Percentiles rank a stretch among this genome's conserved stretches.
Evolutionary conservation across 805 yeast species (phyloP).

Genomic region (Candida arabinofermentans): DNA sequence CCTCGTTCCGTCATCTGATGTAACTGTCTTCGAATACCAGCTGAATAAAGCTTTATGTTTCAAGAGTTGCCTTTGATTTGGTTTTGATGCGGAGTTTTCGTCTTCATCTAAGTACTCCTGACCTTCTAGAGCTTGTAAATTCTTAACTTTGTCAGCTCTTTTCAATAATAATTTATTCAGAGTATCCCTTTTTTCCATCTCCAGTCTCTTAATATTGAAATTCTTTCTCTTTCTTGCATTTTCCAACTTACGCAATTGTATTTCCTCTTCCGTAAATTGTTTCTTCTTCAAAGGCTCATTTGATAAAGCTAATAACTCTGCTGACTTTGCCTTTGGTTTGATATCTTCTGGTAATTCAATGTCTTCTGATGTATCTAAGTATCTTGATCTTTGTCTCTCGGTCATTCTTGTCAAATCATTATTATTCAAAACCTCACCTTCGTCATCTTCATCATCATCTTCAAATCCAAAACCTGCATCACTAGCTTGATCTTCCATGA

Average conservation of each 20-base stretch:
- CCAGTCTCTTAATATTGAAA: constrained; percentile 73
- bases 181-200: constrained; percentile 91
- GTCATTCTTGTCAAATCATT: constrained; percentile 48
- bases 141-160: constrained; percentile 71
- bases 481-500: constrained; percentile 10
- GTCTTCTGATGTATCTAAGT: constrained; percentile 30
- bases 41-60: constrained; percentile 43
- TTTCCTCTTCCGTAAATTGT: constrained; percentile 77
- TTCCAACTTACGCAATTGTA: constrained; percentile 77
- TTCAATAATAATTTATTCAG: constrained; percentile 80
- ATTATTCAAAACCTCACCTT: constrained; percentile 37
- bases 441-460: constrained; percentile 30
- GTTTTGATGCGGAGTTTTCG: constrained; percentile 8
- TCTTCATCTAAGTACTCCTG: constrained; percentile 28
- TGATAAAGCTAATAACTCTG: constrained; percentile 32
- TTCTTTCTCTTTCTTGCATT: constrained; percentile 85
- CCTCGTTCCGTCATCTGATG: constrained; percentile 11
- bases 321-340: constrained; percentile 13
- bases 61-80: constrained; percentile 37
- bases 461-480: constrained; percentile 3
- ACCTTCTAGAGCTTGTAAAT: constrained; percentile 22
- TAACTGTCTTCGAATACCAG: constrained; percentile 33
- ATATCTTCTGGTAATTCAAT: constrained; percentile 11
- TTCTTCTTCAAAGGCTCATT: constrained; percentile 45
- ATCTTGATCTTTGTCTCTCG: constrained; percentile 51